Base-by-base conservation (phyloP, 805 yeast genomes). In the Ogataea siamensis region DNA sequence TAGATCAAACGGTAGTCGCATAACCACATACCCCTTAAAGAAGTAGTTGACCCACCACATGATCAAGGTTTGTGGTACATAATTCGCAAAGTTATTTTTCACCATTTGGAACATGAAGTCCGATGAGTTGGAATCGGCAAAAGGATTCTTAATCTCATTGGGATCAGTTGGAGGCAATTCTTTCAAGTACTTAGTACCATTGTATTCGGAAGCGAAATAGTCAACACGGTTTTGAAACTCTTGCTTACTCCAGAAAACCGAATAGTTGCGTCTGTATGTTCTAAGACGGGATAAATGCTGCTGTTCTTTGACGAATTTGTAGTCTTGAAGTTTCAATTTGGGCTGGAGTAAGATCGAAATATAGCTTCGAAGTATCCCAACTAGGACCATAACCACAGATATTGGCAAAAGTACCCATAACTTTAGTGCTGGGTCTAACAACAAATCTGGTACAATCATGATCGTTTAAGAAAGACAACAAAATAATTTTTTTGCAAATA, bases 31-130 rank as follows among this genome's bases (percentile, higher is more conserved):
- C 0, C 97, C 97, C 10, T 91, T 87, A 61, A 87, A 93, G 65
- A 91, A 89, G 54, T 80, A 85, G 55, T 86, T 87, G 44, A 91
- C 91, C 96, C 97, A 93, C 55, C 88, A 87, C 96, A 93, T 89
- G 47, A 89, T 83, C 26, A 89, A 60, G 0, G 96, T 87, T 64
- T 93, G 98, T 2, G 98, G 97, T 13, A 88, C 75, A 57, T 81
- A 86, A 62, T 79, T 86, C 55, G 89, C 81, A 47, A 87, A 66
- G 56, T 87, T 89, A 7, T 83, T 81, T 57, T 87, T 87, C 42
- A 88, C 74, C 81, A 86, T 80, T 32, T 71, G 73, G 69, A 81
- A 70, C 71, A 93, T 65, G 15, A 80, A 76, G 39, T 88, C 96
- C 44, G 81, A 72, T 18, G 82, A 70, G 32, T 70, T 68, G 3